These are phyloP conservation scores for Monilinia polystroma DNA, from an alignment of 2,329 filamentous ascomycete species.

Conservation along the genomic window DNA sequence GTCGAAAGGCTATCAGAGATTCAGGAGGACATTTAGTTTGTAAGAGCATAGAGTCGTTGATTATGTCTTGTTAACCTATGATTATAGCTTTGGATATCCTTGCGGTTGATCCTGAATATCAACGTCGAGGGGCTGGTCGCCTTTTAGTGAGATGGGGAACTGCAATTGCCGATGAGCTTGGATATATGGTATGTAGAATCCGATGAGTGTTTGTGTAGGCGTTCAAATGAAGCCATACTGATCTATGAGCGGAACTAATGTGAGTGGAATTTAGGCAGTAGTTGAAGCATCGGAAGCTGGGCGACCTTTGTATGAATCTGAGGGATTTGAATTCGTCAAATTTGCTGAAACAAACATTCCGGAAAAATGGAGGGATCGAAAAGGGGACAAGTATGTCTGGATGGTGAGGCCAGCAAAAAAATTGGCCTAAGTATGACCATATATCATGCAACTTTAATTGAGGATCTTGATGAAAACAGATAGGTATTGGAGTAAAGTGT, in stretches of 20 bases:
- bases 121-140: constrained; percentile 11
- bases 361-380: constrained; percentile 3
- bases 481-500: background rate
- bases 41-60: background rate
- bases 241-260: background rate
- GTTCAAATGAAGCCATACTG: background rate
- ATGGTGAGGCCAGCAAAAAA: constrained; percentile 19
- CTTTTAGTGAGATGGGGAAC: constrained; percentile 20
- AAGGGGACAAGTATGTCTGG: constrained; percentile 7
- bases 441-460: background rate
- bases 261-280: constrained; percentile 9
- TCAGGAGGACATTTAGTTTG: constrained; percentile 15
- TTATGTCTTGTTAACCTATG: constrained; percentile 8
- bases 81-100: constrained; percentile 18
- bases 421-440: background rate
- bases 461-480: background rate
- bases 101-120: constrained; percentile 13
- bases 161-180: constrained; percentile 15
- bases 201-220: background rate
- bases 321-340: constrained; percentile 17
- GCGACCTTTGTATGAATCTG: constrained; percentile 9
- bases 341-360: background rate
- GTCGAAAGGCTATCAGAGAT: constrained; percentile 10
- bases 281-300: constrained; percentile 12
- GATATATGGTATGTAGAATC: constrained; percentile 7